phyloP scores from a whole-genome alignment of 495 filamentous ascomycete genomes.

The Melanomma pulvis-pyrius region DNA sequence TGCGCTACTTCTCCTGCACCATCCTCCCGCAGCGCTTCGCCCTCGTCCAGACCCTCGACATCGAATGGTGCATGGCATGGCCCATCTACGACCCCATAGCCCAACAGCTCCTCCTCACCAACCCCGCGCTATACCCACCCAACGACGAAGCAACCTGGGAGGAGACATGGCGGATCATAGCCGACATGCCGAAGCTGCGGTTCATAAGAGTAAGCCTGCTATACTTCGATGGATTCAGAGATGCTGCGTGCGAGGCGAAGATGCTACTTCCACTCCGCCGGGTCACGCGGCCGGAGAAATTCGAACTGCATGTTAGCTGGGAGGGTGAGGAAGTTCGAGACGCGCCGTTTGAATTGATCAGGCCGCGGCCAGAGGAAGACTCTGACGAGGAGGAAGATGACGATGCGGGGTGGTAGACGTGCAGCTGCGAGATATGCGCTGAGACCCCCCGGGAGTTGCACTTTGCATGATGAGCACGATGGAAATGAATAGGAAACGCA shows the following conservation, averaged over 20 bases:
- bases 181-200: conserved; percentile 14
- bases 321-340: conserved; percentile 12
- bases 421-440: too few relatives aligned
- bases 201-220: conserved; percentile 15
- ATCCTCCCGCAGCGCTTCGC: conserved; percentile 30
- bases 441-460: too few relatives aligned
- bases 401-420: background rate
- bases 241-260: conserved; percentile 16
- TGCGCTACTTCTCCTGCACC: conserved; percentile 33
- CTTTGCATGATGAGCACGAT: too few relatives aligned
- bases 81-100: conserved; percentile 27
- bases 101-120: conserved; percentile 17
- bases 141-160: conserved; percentile 36
- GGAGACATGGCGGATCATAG: conserved; percentile 33
- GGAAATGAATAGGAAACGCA: too few relatives aligned
- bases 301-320: conserved; percentile 31
- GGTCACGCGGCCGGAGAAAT: background rate
- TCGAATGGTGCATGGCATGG: conserved; percentile 30
- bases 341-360: conserved; percentile 30
- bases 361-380: conserved; percentile 4
- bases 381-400: conserved; percentile 11
- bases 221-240: conserved; percentile 27
- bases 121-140: conserved; percentile 27
- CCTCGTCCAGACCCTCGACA: conserved; percentile 11
- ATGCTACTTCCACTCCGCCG: conserved; percentile 24